A percentile compares a stretch with the other conserved stretches of the same genome.
Conservation (phyloP, 2,329 filamentous ascomycete species). For the Aureobasidium sp. region DNA sequence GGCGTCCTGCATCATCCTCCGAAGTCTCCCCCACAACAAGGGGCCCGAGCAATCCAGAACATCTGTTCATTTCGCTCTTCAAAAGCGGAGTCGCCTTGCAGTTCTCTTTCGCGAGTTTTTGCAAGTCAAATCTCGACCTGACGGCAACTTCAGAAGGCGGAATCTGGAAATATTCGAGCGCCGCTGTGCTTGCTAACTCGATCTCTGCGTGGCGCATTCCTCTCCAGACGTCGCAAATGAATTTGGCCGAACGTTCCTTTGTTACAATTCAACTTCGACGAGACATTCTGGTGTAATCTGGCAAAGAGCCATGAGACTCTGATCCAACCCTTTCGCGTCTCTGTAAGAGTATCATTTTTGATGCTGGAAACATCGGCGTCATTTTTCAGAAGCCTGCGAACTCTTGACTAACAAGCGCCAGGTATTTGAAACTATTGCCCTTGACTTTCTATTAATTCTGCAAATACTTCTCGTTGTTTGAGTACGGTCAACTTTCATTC, state of each 20-base stretch:
- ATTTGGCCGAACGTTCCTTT: constrained; percentile 1
- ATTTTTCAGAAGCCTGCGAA: background rate
- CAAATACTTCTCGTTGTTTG: constrained; percentile 2
- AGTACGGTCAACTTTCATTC: too few relatives aligned
- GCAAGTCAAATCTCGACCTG: background rate
- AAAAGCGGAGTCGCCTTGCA: constrained; percentile 13
- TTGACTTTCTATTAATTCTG: background rate
- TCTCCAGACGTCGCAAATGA: constrained; percentile 7
- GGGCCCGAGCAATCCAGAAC: constrained; percentile 16
- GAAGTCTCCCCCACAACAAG: constrained; percentile 12
- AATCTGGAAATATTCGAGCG: background rate
- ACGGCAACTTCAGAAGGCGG: background rate
- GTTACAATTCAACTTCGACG: background rate
- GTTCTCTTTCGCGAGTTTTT: background rate
- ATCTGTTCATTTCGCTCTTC: constrained; percentile 12
- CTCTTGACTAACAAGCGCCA: background rate
- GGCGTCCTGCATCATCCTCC: constrained; percentile 12
- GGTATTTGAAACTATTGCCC: constrained; percentile 2
- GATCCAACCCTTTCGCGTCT: background rate
- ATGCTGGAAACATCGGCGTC: background rate
- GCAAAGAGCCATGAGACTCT: constrained; percentile 2
- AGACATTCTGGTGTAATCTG: background rate
- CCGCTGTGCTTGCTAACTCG: background rate
- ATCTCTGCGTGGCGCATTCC: background rate
- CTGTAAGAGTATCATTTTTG: too few relatives aligned